Percentiles rank a stretch among this genome's conserved stretches.
phyloP scores from a whole-genome alignment of 257 asterid species.

The Jacaranda copaia region DNA sequence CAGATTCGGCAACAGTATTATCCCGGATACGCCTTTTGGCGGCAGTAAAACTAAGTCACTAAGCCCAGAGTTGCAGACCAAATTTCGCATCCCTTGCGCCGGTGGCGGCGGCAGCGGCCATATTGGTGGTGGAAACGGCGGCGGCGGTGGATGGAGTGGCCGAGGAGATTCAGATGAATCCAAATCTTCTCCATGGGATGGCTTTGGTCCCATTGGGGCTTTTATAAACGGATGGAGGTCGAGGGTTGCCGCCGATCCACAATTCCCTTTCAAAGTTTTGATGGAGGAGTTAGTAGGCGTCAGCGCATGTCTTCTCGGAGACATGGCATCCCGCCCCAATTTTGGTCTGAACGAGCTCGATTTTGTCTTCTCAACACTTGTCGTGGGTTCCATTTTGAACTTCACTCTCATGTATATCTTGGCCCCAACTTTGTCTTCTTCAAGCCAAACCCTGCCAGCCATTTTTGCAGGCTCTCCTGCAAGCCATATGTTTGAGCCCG shows the following conservation, averaged over 20 bases:
- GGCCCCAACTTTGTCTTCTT: conserved; percentile 57
- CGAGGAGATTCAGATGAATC: conserved; percentile 41
- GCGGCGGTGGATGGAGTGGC: conserved; percentile 35
- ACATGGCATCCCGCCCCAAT: conserved; percentile 71
- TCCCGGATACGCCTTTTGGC: background rate
- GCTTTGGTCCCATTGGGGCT: conserved; percentile 62
- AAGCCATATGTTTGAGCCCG: conserved; percentile 74
- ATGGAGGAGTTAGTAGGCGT: conserved; percentile 75
- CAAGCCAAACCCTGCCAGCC: conserved; percentile 49
- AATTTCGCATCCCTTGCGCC: background rate
- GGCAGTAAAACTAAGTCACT: background rate
- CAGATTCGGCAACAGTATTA: background rate
- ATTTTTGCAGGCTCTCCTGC: conserved; percentile 58
- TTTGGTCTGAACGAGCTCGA: conserved; percentile 74
- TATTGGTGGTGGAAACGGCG: conserved; percentile 34
- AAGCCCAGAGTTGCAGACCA: background rate
- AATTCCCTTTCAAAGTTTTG: conserved; percentile 67
- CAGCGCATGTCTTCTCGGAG: conserved; percentile 58
- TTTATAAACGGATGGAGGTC: conserved; percentile 66
- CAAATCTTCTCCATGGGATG: conserved; percentile 31
- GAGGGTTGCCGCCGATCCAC: conserved; percentile 67
- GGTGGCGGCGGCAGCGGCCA: conserved; percentile 12
- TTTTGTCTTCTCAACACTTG: conserved; percentile 68
- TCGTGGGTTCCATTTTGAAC: conserved; percentile 65
- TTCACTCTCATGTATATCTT: conserved; percentile 66